phyloP scores from a whole-genome alignment of 23 red algal genomes.

The Agarophyton chilense region DNA sequence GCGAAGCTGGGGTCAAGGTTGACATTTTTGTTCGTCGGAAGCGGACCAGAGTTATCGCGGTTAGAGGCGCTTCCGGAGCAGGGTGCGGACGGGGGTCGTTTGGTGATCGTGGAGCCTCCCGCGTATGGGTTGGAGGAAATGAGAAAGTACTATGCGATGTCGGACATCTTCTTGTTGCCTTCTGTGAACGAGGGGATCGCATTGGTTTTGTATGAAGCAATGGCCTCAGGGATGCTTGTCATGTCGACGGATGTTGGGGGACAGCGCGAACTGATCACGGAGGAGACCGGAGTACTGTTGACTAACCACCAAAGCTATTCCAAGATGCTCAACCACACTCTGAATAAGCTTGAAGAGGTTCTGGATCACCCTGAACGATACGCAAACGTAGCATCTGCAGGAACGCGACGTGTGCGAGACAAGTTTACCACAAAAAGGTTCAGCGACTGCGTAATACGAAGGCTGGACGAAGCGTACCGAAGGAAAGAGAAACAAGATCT shows the following conservation, averaged over 20 bases:
- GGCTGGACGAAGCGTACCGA: background rate
- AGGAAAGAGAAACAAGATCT: slow-evolving; percentile 2
- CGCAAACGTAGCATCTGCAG: background rate
- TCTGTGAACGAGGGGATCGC: slow-evolving; percentile 68
- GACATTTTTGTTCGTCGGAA: slow-evolving; percentile 59
- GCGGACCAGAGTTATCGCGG: slow-evolving; percentile 11
- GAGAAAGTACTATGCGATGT: slow-evolving; percentile 65
- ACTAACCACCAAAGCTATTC: slow-evolving; percentile 36
- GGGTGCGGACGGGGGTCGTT: background rate
- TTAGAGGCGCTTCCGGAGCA: slow-evolving; percentile 14
- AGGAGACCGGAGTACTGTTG: slow-evolving; percentile 50
- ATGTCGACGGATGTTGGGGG: slow-evolving; percentile 65
- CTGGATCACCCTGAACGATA: slow-evolving; percentile 5
- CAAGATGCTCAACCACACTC: slow-evolving; percentile 51
- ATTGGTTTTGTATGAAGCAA: slow-evolving; percentile 62
- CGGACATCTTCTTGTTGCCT: slow-evolving; percentile 64
- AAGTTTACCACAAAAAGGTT: slow-evolving; percentile 41
- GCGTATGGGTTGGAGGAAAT: slow-evolving; percentile 37
- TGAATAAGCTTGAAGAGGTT: slow-evolving; percentile 36
- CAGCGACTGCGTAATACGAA: slow-evolving; percentile 11
- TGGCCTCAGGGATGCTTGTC: slow-evolving; percentile 40
- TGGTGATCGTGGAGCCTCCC: slow-evolving; percentile 37
- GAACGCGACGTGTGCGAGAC: slow-evolving; percentile 11
- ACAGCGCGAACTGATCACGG: slow-evolving; percentile 43
- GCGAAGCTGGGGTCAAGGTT: background rate